Evolutionary conservation across 1,284 basidiomycete species (phyloP).

Genomic region (Fomitopsis schrenkii): DNA sequence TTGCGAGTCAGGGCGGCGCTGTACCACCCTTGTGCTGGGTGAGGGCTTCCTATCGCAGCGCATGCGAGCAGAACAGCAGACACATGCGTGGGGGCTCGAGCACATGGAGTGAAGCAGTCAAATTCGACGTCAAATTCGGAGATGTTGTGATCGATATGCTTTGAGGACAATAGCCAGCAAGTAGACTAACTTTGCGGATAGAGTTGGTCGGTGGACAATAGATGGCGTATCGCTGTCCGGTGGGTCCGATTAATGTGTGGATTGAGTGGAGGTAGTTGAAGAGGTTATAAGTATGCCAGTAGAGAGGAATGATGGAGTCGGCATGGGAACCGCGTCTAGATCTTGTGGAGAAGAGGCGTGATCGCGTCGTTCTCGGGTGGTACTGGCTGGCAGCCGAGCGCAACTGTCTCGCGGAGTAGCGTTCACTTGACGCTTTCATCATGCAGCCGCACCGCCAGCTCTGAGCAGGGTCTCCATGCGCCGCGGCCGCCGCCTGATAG

Average conservation of each 20-base stretch:
- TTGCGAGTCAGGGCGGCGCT: too few relatives aligned
- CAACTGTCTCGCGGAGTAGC: background rate
- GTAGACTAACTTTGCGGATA: too few relatives aligned
- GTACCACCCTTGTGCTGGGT: background rate
- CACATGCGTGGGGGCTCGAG: background rate
- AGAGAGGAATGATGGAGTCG: background rate
- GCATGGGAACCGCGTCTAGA: background rate
- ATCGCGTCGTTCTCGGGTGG: background rate
- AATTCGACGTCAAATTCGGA: background rate
- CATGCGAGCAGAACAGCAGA: background rate
- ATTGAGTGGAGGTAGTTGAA: background rate
- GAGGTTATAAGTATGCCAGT: too few relatives aligned
- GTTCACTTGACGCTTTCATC: background rate
- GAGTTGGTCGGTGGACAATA: too few relatives aligned
- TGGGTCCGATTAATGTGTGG: too few relatives aligned
- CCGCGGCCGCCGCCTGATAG: background rate
- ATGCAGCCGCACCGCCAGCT: conserved; percentile 1
- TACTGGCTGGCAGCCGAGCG: background rate
- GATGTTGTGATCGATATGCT: background rate
- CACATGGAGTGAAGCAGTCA: background rate
- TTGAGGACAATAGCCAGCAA: too few relatives aligned
- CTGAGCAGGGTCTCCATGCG: background rate
- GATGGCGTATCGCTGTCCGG: too few relatives aligned
- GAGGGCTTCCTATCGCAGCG: background rate
- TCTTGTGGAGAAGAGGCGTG: background rate